A percentile compares a stretch with the other conserved stretches of the same genome.
These are phyloP conservation scores for Candida endomychidarum DNA, from an alignment of 805 yeast species.

Conservation along the genomic window DNA sequence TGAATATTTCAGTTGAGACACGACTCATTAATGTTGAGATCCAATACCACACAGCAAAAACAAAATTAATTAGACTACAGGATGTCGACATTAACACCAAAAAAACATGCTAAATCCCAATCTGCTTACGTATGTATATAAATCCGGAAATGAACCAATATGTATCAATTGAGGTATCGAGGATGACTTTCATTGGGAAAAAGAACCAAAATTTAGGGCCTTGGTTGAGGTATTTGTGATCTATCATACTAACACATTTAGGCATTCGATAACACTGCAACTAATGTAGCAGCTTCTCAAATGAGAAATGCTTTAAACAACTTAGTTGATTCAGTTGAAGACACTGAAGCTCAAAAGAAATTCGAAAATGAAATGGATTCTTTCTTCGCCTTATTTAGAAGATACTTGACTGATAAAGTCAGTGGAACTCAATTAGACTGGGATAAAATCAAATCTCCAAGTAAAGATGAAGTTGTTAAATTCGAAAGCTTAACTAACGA, in stretches of 20 bases:
- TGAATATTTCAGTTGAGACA: conserved; percentile 1
- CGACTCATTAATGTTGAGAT: conserved; percentile 2
- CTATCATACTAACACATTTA: conserved; percentile 24
- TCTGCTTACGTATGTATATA: conserved; percentile 58
- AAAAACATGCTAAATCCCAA: conserved; percentile 69
- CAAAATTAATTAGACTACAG: conserved; percentile 5
- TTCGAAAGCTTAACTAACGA: conserved; percentile 53
- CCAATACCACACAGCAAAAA: conserved; percentile 7
- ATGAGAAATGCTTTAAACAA: conserved; percentile 95
- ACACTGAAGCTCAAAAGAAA: conserved; percentile 45
- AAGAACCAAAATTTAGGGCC: neutral
- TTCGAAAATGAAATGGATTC: conserved; percentile 94
- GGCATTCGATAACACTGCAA: conserved; percentile 93
- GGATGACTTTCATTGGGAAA: too few species aligned
- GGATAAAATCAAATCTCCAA: conserved; percentile 94
- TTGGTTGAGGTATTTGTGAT: neutral
- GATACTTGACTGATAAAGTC: conserved; percentile 88
- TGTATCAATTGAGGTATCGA: neutral
- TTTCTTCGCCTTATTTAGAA: conserved; percentile 88
- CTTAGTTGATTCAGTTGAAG: conserved; percentile 78
- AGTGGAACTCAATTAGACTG: conserved; percentile 82
- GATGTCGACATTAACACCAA: conserved; percentile 18
- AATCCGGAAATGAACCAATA: too few species aligned
- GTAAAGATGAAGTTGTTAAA: conserved; percentile 83
- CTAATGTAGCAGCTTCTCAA: conserved; percentile 94